Evolutionary conservation across 2,329 filamentous ascomycete species (phyloP).

Genomic region (Zalaria sp.): DNA sequence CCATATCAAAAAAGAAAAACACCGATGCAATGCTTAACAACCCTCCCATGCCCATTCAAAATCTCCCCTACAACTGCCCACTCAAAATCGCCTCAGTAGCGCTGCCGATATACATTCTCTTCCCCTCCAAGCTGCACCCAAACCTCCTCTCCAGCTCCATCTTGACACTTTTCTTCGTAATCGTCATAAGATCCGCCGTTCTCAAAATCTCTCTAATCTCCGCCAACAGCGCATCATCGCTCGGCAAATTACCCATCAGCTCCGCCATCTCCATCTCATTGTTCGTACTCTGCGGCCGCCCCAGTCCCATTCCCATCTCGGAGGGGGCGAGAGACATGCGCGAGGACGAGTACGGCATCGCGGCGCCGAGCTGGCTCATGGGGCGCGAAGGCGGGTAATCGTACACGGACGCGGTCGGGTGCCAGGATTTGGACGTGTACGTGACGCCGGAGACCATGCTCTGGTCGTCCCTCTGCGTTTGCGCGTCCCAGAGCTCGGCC

Average conservation of each 20-base stretch:
- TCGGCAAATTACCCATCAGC: constrained; percentile 57
- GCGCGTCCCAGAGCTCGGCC: constrained; percentile 90
- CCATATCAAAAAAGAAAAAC: no score
- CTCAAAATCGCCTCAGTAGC: constrained; percentile 27
- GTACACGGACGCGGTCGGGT: constrained; percentile 46
- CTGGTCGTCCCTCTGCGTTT: constrained; percentile 65
- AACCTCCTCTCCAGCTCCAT: constrained; percentile 83
- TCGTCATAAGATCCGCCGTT: constrained; percentile 88
- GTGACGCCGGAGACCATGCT: constrained; percentile 89
- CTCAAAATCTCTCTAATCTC: constrained; percentile 91
- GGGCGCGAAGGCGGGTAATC: constrained; percentile 36
- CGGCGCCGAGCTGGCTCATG: constrained; percentile 46
- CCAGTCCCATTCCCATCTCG: constrained; percentile 10
- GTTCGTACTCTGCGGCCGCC: constrained; percentile 7
- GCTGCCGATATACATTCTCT: constrained; percentile 69
- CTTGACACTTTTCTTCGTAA: constrained; percentile 98
- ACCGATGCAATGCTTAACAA: background rate
- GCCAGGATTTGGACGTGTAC: constrained; percentile 74
- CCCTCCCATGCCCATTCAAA: background rate
- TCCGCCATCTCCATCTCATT: constrained; percentile 62
- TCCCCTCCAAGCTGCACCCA: constrained; percentile 69
- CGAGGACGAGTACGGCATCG: constrained; percentile 34
- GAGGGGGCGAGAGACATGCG: constrained; percentile 68
- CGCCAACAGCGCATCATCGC: constrained; percentile 75
- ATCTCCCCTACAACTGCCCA: constrained; percentile 20